Evolutionary conservation across 1,284 basidiomycete genomes (phyloP), one percentile per base, ranked within the genome.

Genomic region (Apiotrichum gracile): DNA sequence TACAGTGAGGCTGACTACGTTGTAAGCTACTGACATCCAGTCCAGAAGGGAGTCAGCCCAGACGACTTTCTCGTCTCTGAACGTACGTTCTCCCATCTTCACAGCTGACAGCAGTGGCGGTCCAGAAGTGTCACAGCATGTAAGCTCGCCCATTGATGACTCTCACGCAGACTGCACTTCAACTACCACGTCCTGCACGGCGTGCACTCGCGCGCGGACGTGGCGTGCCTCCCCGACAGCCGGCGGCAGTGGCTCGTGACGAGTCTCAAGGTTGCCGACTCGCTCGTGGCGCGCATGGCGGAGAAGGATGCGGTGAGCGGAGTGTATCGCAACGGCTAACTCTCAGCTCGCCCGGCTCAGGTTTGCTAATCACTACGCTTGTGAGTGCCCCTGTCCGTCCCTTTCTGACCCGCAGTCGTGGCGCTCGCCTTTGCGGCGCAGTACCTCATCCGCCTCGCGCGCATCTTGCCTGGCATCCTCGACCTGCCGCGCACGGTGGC

Each of bases 401-500:
- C 9, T 10, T 4, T 10, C 31, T 31, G 9, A 31, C 31, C 4
- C 31, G 5, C 31, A 31, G 31, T 40, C 47, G 47, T 49, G n/a
- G 37, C 26, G 9, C 21, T 49, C 10, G 47, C 47, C 5, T 49
- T 49, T 24, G 47, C 47, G 17, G 47, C 47, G n/a, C 19, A 27
- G 35, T 49, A 40, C 16, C 39, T 49, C 7, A 27, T 49, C 27
- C 35, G 47, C 26, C 37, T 49, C 24, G 47, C 47, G 16, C 34
- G 47, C 3, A 33, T 49, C 35, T 31, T 49, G 22, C 47, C 47
- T 14, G 29, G 38, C 13, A n/a, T 41, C 31, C 31, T 31, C 25
- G 47, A 49, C 29, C 38, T 49, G 21, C 38, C n/a, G 17, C 19
- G 29, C n/a, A 27, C 21, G 2, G 29, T 44, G 10, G 14, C 10